Percentiles rank a stretch among this genome's conserved stretches.
Conservation (phyloP, 2,329 filamentous ascomycete genomes). For the Phaeosphaeria sp. region DNA sequence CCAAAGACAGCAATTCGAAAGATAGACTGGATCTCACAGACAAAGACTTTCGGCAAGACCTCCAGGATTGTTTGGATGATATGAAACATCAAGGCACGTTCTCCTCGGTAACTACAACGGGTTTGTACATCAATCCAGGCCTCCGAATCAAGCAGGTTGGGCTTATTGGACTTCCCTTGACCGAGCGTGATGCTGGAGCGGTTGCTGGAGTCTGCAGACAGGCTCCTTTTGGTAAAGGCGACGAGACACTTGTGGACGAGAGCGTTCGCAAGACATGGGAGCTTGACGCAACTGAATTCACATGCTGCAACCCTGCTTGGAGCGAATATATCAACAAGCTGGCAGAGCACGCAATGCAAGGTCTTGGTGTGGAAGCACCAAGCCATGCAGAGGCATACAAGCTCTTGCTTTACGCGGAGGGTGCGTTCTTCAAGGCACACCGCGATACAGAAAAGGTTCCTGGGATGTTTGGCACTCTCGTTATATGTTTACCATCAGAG, state of each 20-base stretch:
- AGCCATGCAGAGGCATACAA: conserved; percentile 24
- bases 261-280: conserved; percentile 42
- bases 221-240: conserved; percentile 39
- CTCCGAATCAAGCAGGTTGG: conserved; percentile 11
- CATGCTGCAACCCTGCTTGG: conserved; percentile 32
- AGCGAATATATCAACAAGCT: conserved; percentile 14
- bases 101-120: not conserved
- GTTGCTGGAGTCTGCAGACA: conserved; percentile 19
- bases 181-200: conserved; percentile 15
- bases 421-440: conserved; percentile 57
- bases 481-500: conserved; percentile 56
- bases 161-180: conserved; percentile 13
- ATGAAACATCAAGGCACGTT: not conserved
- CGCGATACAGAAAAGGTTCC: conserved; percentile 56
- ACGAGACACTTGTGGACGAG: conserved; percentile 38
- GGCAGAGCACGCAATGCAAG: conserved; percentile 11
- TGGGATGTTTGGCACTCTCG: conserved; percentile 60
- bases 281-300: conserved; percentile 27
- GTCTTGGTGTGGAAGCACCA: conserved; percentile 16
- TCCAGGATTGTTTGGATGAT: not conserved
- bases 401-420: conserved; percentile 57
- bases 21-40: not conserved
- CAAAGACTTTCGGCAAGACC: not conserved
- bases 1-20: not conserved
- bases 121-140: conserved; percentile 9